A percentile compares a stretch with the other conserved stretches of the same genome.
Evolutionary conservation across 1,139 yeast species (phyloP).

Genomic region (Nakaseomyces nivariensis): DNA sequence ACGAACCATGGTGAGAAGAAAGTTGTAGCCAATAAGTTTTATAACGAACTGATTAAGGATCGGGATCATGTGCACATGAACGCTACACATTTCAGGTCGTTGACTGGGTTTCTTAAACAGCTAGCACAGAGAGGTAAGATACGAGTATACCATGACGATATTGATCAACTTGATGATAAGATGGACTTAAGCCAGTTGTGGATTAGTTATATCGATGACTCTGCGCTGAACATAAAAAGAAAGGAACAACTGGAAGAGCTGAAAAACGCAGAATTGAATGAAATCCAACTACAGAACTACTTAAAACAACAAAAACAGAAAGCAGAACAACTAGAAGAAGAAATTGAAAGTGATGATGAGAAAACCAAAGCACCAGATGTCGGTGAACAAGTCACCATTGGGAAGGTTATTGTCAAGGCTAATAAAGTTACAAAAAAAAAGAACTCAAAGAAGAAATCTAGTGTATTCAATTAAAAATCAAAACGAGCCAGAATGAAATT

Average conservation of each 20-base stretch:
- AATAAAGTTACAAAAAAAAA: background rate
- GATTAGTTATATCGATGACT: constrained; percentile 46
- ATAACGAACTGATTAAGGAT: constrained; percentile 78
- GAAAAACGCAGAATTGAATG: constrained; percentile 34
- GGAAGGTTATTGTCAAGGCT: background rate
- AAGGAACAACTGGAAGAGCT: constrained; percentile 32
- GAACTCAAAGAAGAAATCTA: background rate
- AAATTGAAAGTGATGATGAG: background rate
- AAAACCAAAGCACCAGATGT: background rate
- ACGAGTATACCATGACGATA: constrained; percentile 35
- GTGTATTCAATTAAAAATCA: background rate
- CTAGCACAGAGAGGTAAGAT: constrained; percentile 54
- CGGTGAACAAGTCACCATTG: background rate
- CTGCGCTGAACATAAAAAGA: constrained; percentile 37
- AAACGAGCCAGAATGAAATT: too few species aligned
- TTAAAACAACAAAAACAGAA: constrained; percentile 29
- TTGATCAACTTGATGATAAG: constrained; percentile 18
- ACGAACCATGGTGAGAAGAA: constrained; percentile 73
- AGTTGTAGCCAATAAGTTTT: constrained; percentile 74
- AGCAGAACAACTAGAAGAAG: background rate
- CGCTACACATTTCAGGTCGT: constrained; percentile 69
- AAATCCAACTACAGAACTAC: constrained; percentile 43
- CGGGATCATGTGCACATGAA: constrained; percentile 83
- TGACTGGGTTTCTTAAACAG: constrained; percentile 61
- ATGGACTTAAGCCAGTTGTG: constrained; percentile 26